phyloP scores from a whole-genome alignment of 2,329 filamentous ascomycete genomes.

The Tympanopsis confertula region DNA sequence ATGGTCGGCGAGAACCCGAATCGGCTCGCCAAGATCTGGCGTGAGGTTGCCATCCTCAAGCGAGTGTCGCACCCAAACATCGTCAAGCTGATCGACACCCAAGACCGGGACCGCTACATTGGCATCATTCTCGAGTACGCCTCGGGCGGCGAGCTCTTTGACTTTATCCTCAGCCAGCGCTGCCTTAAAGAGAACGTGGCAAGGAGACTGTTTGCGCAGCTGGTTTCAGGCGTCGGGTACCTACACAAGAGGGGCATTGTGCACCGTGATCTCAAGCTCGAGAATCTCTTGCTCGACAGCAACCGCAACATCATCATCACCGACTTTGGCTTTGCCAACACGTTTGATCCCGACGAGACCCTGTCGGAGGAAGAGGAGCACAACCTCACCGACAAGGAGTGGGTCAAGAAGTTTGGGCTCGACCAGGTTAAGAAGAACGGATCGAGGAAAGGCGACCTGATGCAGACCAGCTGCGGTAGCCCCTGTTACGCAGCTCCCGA shows the following conservation, averaged over 20 bases:
- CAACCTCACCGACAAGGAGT: conserved; percentile 75
- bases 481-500: conserved; percentile 96
- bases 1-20: conserved; percentile 78
- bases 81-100: conserved; percentile 93
- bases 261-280: conserved; percentile 89
- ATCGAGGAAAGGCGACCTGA: conserved; percentile 77
- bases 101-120: conserved; percentile 92
- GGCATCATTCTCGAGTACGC: conserved; percentile 98
- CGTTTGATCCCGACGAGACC: conserved; percentile 81
- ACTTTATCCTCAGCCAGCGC: conserved; percentile 93
- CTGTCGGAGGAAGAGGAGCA: conserved; percentile 82
- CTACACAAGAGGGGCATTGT: conserved; percentile 98
- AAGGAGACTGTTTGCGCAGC: conserved; percentile 81
- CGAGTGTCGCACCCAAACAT: conserved; percentile 92
- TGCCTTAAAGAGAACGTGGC: conserved; percentile 92
- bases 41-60: conserved; percentile 83
- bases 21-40: conserved; percentile 88
- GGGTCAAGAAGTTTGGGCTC: conserved; percentile 71
- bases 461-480: conserved; percentile 98
- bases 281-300: conserved; percentile 86
- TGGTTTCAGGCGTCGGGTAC: conserved; percentile 93
- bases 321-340: conserved; percentile 98
- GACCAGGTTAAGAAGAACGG: conserved; percentile 69
- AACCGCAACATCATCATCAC: conserved; percentile 99
- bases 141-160: conserved; percentile 92